Evolutionary conservation across 2,329 filamentous ascomycete genomes (phyloP).

Genomic region (Diaporthe aspalathi): DNA sequence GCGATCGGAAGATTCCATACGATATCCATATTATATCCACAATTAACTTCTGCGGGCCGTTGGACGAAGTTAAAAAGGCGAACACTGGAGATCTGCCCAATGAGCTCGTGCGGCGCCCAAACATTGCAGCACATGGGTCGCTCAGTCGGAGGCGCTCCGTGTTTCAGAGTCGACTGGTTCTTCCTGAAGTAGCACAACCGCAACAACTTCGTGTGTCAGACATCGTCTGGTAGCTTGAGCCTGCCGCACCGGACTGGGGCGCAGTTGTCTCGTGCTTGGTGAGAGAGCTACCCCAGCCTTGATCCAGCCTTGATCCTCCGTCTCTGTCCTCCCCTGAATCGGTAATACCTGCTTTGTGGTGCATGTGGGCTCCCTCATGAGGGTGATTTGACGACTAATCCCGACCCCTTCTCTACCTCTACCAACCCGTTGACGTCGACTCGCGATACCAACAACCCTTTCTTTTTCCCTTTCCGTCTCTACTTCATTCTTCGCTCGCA

Average conservation of each 20-base stretch:
- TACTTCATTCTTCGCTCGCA: conserved; percentile 5
- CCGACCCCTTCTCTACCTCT: background rate
- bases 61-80: conserved; percentile 18
- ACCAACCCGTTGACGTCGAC: background rate
- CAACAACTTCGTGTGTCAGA: conserved; percentile 34
- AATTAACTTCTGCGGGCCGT: conserved; percentile 10
- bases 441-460: background rate
- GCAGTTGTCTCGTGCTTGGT: conserved; percentile 31
- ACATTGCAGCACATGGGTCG: background rate
- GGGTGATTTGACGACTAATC: conserved; percentile 12
- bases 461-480: background rate
- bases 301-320: too few relatives aligned
- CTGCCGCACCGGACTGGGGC: conserved; percentile 31
- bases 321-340: background rate
- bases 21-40: conserved; percentile 13
- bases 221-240: conserved; percentile 30
- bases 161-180: conserved; percentile 35
- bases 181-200: conserved; percentile 25
- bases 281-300: conserved; percentile 1
- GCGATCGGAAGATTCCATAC: conserved; percentile 3
- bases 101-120: background rate
- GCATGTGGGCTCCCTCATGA: conserved; percentile 8
- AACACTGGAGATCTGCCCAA: background rate
- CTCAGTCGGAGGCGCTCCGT: conserved; percentile 27
- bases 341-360: conserved; percentile 25